Conservation (phyloP, 2,329 filamentous ascomycete genomes). For the Chrysosporium keratinophilum region DNA sequence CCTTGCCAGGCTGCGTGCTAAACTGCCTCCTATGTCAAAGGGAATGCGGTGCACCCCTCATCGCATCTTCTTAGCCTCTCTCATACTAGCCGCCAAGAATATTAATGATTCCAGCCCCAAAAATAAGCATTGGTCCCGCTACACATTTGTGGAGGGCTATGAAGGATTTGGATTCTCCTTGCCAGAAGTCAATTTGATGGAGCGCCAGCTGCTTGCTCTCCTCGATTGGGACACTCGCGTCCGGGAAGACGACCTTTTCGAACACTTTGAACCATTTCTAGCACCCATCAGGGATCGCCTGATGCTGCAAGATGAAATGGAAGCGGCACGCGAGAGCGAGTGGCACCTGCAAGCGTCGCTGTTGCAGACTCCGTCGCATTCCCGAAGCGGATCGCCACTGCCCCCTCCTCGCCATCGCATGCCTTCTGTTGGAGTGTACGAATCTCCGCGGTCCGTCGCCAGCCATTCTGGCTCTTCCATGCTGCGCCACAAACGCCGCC, state of each 20-base stretch:
- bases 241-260: conserved; percentile 72
- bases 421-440: conserved; percentile 19
- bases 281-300: conserved; percentile 58
- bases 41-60: conserved; percentile 94
- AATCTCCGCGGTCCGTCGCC: conserved; percentile 22
- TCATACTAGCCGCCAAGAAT: conserved; percentile 75
- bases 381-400: conserved; percentile 13
- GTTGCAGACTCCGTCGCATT: background rate
- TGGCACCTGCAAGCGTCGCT: conserved; percentile 10
- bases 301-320: conserved; percentile 11
- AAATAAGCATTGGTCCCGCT: conserved; percentile 99
- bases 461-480: conserved; percentile 28
- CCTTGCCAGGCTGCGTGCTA: conserved; percentile 69
- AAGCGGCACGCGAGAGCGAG: conserved; percentile 10
- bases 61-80: conserved; percentile 76
- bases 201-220: conserved; percentile 92
- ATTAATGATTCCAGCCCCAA: conserved; percentile 97
- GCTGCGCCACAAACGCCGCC: conserved; percentile 29
- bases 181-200: conserved; percentile 97
- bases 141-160: conserved; percentile 65
- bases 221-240: conserved; percentile 91
- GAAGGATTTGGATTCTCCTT: conserved; percentile 81
- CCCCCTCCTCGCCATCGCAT: conserved; percentile 14
- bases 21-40: conserved; percentile 87
- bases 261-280: conserved; percentile 78